Conservation (phyloP, 2,329 filamentous ascomycete genomes). For the Calonectria fujianensis region DNA sequence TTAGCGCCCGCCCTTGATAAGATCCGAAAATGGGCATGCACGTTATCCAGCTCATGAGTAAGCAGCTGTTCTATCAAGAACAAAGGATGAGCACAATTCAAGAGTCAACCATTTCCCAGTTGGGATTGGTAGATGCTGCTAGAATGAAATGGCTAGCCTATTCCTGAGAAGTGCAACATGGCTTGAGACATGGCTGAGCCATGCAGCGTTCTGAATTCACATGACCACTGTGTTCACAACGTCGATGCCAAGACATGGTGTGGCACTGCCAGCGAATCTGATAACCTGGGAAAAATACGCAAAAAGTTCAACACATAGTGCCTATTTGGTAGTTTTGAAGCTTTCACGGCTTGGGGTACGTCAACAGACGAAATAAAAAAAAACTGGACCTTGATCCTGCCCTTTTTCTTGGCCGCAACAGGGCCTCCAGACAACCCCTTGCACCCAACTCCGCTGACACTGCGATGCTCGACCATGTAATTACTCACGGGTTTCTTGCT, state of each 20-base stretch:
- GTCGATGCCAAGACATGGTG: neutral
- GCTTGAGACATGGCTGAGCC: conserved; percentile 23
- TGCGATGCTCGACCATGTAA: neutral
- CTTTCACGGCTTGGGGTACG: too few relatives aligned
- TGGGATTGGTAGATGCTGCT: neutral
- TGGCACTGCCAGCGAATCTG: neutral
- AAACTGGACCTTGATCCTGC: neutral
- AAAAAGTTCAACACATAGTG: neutral
- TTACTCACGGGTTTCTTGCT: neutral
- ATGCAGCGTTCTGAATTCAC: conserved; percentile 7
- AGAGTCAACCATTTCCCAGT: neutral
- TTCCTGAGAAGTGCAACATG: conserved; percentile 7
- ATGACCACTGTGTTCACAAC: conserved; percentile 8
- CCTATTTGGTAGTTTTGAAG: neutral
- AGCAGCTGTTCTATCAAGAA: too few relatives aligned
- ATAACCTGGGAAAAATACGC: neutral
- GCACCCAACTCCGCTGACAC: neutral
- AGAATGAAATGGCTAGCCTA: neutral
- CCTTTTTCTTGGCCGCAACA: neutral
- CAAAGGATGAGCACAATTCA: neutral
- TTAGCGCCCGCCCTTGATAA: neutral
- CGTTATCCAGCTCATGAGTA: neutral
- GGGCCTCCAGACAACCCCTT: neutral
- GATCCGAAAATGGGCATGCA: neutral
- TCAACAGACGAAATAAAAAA: neutral